A percentile compares a stretch with the other conserved stretches of the same genome.
phyloP scores from a whole-genome alignment of 1,139 yeast species.

The Lodderomyces orthopsilosis region DNA sequence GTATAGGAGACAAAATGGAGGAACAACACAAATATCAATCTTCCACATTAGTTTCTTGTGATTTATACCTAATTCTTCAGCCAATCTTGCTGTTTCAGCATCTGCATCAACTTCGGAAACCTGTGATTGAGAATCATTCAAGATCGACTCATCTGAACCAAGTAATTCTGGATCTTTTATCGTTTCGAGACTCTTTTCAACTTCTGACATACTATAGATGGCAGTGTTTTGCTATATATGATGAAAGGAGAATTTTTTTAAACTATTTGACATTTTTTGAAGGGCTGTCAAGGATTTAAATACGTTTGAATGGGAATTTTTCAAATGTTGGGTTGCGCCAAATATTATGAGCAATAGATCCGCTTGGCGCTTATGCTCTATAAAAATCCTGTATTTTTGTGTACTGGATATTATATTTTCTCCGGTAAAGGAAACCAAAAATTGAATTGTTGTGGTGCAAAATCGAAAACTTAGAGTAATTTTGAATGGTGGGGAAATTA shows the following conservation, averaged over 20 bases:
- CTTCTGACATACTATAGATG: not conserved
- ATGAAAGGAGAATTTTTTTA: too few species aligned
- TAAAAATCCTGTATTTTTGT: too few species aligned
- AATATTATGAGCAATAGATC: too few species aligned
- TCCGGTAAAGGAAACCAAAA: constrained; percentile 1
- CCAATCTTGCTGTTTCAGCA: constrained; percentile 27
- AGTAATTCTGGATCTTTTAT: not conserved
- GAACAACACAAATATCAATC: constrained; percentile 63
- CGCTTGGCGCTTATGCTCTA: too few species aligned
- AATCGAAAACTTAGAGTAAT: too few species aligned
- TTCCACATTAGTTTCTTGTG: constrained; percentile 57
- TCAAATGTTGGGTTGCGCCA: not conserved
- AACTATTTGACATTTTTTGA: too few species aligned
- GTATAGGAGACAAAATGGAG: constrained; percentile 67
- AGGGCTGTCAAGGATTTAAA: too few species aligned
- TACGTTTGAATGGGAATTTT: too few species aligned
- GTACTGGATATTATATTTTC: not conserved
- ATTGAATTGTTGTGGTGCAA: too few species aligned
- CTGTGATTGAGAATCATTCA: not conserved
- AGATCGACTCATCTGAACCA: constrained; percentile 1
- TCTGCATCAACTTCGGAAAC: constrained; percentile 11
- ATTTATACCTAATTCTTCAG: constrained; percentile 32
- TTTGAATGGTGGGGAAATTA: too few species aligned
- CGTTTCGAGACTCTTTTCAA: not conserved
- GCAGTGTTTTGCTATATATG: too few species aligned